These are phyloP conservation scores for Trichothecium roseum DNA, from an alignment of 2,329 filamentous ascomycete species.

Conservation along the genomic window DNA sequence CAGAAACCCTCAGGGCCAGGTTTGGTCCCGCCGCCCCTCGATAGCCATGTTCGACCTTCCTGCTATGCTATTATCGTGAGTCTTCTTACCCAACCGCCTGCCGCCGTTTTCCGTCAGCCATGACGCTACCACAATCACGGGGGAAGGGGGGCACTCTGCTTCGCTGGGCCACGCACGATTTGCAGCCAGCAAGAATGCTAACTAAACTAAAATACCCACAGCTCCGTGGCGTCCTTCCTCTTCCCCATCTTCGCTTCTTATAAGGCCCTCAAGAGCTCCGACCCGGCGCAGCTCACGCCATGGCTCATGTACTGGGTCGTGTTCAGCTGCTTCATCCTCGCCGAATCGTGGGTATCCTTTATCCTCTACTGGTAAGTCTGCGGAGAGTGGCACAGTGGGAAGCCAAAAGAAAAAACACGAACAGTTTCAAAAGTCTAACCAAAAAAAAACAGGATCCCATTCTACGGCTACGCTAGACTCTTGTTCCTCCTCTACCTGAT, in stretches of 20 bases:
- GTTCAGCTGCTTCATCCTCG: conserved; percentile 67
- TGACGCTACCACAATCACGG: conserved; percentile 6
- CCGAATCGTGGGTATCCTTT: conserved; percentile 82
- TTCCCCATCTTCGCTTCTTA: conserved; percentile 96
- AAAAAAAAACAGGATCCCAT: conserved; percentile 87
- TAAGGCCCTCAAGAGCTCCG: conserved; percentile 89
- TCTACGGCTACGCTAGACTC: conserved; percentile 87
- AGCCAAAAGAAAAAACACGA: conserved; percentile 1
- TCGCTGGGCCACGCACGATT: not conserved
- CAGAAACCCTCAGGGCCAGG: not conserved
- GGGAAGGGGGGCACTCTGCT: not conserved
- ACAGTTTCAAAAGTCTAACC: not conserved
- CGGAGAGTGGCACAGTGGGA: not conserved
- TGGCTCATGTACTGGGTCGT: conserved; percentile 99
- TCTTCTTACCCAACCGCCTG: conserved; percentile 13
- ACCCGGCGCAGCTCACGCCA: conserved; percentile 82
- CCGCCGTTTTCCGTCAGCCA: conserved; percentile 7
- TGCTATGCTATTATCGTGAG: conserved; percentile 68
- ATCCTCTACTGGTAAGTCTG: conserved; percentile 63
- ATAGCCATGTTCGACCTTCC: conserved; percentile 63
- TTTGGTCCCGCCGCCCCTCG: not conserved
- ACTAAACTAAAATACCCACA: conserved; percentile 23
- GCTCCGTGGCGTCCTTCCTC: conserved; percentile 78
- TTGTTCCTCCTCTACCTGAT: conserved; percentile 87
- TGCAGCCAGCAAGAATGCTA: too few species aligned